These are phyloP conservation scores for Arthrobotrys iridis DNA, from an alignment of 2,329 filamentous ascomycete species.

Conservation along the genomic window DNA sequence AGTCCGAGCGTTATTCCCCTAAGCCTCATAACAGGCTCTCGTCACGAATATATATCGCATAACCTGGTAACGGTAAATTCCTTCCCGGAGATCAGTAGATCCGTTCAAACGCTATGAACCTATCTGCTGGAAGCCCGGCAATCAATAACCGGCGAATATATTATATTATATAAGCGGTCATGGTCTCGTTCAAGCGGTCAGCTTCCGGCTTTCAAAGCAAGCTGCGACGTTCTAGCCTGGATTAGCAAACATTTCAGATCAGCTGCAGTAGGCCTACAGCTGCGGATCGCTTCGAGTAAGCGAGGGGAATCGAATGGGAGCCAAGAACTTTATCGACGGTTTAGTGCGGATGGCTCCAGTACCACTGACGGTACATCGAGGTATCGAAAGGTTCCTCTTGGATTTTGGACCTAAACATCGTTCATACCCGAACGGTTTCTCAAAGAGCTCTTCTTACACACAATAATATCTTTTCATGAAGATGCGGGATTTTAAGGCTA, in stretches of 20 bases:
- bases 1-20: background rate
- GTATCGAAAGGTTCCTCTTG: constrained; percentile 7
- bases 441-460: constrained; percentile 3
- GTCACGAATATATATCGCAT: no score
- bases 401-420: constrained; percentile 9
- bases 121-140: background rate
- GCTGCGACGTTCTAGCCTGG: no score
- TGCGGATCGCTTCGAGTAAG: constrained; percentile 13
- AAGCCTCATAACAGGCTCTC: background rate
- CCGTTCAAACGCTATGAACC: background rate
- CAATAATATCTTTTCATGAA: background rate
- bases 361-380: background rate
- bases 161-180: constrained; percentile 7
- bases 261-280: no score
- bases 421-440: background rate
- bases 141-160: background rate
- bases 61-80: background rate
- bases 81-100: background rate
- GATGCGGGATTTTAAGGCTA: constrained; percentile 4
- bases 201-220: no score
- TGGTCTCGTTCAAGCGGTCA: no score
- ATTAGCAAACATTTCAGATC: background rate
- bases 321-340: constrained; percentile 1
- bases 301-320: background rate
- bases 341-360: background rate